A percentile compares a stretch with the other conserved stretches of the same genome.
Conservation (phyloP, 148 eudicot species). For the Dysphania ambrosioides region DNA sequence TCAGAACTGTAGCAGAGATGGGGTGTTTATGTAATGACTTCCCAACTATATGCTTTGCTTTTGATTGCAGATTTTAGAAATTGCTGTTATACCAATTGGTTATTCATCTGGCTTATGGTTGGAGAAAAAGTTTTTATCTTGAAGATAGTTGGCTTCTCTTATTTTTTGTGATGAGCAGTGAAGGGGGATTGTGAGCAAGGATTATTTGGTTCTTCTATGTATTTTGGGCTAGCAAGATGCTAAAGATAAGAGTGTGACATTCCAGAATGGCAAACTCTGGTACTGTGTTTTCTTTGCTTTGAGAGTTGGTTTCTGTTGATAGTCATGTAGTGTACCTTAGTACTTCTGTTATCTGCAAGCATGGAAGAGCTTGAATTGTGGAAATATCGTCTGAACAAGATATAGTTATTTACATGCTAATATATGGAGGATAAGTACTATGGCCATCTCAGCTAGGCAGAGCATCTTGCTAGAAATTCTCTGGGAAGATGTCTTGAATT, state of each 20-base stretch:
- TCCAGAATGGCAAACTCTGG: neutral
- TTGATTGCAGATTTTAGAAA: neutral
- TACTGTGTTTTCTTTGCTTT: neutral
- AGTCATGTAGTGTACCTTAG: neutral
- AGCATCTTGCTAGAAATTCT: neutral
- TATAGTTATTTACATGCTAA: neutral
- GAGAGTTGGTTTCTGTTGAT: constrained; percentile 2
- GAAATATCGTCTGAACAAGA: neutral
- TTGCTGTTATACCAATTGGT: neutral
- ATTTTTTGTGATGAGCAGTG: neutral
- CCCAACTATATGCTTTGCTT: constrained; percentile 8
- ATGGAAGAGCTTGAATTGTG: neutral
- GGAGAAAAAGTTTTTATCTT: neutral
- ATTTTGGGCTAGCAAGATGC: neutral
- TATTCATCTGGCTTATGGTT: neutral
- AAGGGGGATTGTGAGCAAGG: neutral
- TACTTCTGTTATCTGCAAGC: constrained; percentile 3
- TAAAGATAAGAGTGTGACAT: neutral
- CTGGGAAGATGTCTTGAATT: neutral
- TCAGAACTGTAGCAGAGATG: neutral
- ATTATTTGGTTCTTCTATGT: neutral
- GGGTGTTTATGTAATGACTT: neutral
- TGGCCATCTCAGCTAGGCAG: neutral
- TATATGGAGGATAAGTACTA: neutral
- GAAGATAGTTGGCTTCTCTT: neutral